A percentile compares a stretch with the other conserved stretches of the same genome.
phyloP scores from a whole-genome alignment of 371 early-diverging fungal species.

The Mortierella sp. region DNA sequence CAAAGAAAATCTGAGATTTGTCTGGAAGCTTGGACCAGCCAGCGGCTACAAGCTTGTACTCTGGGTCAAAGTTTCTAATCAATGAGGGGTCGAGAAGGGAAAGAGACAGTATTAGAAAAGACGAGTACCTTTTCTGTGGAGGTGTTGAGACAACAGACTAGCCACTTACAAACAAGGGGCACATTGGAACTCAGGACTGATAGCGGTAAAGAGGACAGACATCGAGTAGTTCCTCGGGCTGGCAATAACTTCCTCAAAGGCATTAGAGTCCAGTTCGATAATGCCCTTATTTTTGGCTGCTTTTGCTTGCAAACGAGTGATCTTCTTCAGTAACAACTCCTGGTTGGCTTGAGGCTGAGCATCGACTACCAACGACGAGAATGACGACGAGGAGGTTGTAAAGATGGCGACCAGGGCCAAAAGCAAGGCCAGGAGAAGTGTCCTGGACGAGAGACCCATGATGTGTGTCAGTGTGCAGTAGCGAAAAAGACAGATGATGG shows the following conservation, averaged over 20 bases:
- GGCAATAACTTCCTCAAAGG: slow-evolving; percentile 72
- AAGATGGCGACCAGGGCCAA: slow-evolving; percentile 28
- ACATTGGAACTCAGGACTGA: slow-evolving; percentile 75
- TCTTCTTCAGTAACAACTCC: slow-evolving; percentile 40
- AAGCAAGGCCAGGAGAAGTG: slow-evolving; percentile 20
- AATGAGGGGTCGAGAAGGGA: not conserved
- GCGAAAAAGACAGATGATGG: slow-evolving; percentile 1
- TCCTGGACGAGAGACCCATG: slow-evolving; percentile 41
- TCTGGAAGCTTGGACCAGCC: slow-evolving; percentile 64
- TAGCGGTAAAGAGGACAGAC: slow-evolving; percentile 80
- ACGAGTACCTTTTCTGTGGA: no score
- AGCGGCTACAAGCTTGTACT: slow-evolving; percentile 72
- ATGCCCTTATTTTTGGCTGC: slow-evolving; percentile 58
- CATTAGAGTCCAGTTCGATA: slow-evolving; percentile 68
- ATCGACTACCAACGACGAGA: slow-evolving; percentile 11
- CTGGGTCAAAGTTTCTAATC: slow-evolving; percentile 80
- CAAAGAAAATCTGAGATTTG: slow-evolving; percentile 69
- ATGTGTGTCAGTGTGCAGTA: not conserved
- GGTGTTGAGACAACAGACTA: not conserved
- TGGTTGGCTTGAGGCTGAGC: slow-evolving; percentile 23
- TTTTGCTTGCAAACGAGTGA: slow-evolving; percentile 54
- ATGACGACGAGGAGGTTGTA: slow-evolving; percentile 7
- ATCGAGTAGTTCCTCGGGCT: slow-evolving; percentile 83
- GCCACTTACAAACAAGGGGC: slow-evolving; percentile 75
- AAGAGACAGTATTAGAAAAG: no score